Base-by-base conservation (phyloP, 2,329 filamentous ascomycete genomes). In the Fusarium algeriense region DNA sequence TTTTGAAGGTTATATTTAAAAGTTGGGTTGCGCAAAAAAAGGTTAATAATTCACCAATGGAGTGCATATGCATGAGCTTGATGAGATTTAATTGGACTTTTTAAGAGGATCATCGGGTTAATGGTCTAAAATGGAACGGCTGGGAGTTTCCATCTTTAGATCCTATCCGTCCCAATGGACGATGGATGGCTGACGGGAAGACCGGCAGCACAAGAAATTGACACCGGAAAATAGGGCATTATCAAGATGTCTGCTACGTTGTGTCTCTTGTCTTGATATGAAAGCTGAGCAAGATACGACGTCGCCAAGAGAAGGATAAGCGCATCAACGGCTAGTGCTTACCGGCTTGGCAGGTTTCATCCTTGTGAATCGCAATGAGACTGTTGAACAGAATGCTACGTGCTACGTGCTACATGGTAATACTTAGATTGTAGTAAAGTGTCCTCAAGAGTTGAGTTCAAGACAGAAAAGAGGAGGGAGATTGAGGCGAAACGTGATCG, bases 271-370 rank as follows among this genome's bases (percentile, higher is more conserved):
- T 34, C 40, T 20, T 40, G 34, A 50, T 46, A 55, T 56, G 43
- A 62, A 23, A 23, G 23, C 23, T 5, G 23, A 23, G 23, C 35
- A 45, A 37, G 23, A 67, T 53, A 67, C 41, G 40, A 67, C 30
- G 17, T 40, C 23, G 63, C 63, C 63, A 66, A 66, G 62, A 38
- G 46, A 26, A 37, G 49, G n/a, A 45, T 30, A 56, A 38, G 49
- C 49, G 45, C 49, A 55, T 41, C 20, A 46, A 26, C 56, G 64
- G 56, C 13, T 67, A 67, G 64, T 12, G 64, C 64, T 67, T 56
- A 67, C 49, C 19, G 62, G 56, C 64, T 67, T 67, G 64, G 64
- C 64, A 53, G 35, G 64, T 68, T 68, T 68, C 64, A 63, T 63
- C 28, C 28, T 30, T 46, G 56, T 41, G 58, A 64, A 56, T 64